Conservation (phyloP, 2,329 filamentous ascomycete genomes). For the Curvularia sp. region DNA sequence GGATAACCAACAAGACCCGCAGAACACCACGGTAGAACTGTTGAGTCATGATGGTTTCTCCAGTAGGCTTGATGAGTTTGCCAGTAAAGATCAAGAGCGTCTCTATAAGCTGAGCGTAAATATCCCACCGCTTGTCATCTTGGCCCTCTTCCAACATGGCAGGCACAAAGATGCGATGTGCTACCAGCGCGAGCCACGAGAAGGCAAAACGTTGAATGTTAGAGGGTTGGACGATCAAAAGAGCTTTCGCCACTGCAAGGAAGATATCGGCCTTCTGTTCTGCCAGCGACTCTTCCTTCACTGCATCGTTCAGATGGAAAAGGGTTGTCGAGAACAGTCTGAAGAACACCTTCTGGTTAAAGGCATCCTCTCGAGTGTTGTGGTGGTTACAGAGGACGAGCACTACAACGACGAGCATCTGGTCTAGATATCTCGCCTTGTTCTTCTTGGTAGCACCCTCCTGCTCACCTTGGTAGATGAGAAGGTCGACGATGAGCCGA, state of each 20-base stretch:
- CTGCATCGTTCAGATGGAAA: conserved; percentile 72
- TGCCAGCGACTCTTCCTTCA: conserved; percentile 51
- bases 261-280: conserved; percentile 73
- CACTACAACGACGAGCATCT: conserved; percentile 76
- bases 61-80: conserved; percentile 77
- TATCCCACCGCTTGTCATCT: conserved; percentile 70
- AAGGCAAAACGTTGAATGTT: conserved; percentile 84
- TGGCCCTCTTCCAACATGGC: conserved; percentile 71
- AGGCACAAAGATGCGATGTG: conserved; percentile 85
- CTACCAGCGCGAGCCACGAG: conserved; percentile 81
- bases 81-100: conserved; percentile 76
- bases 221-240: conserved; percentile 76
- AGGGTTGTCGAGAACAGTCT: conserved; percentile 85
- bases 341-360: conserved; percentile 91
- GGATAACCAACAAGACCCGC: conserved; percentile 81
- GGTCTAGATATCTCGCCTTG: conserved; percentile 76
- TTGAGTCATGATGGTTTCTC: conserved; percentile 72
- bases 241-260: conserved; percentile 72
- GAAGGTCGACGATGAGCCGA: conserved; percentile 77
- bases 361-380: conserved; percentile 76
- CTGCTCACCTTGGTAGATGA: conserved; percentile 71
- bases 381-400: conserved; percentile 87
- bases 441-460: conserved; percentile 65
- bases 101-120: conserved; percentile 75
- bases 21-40: conserved; percentile 85